A percentile compares a stretch with the other conserved stretches of the same genome.
Evolutionary conservation across 108 stramenopile species (phyloP).

Genomic region (Pelagomonas calceolata): DNA sequence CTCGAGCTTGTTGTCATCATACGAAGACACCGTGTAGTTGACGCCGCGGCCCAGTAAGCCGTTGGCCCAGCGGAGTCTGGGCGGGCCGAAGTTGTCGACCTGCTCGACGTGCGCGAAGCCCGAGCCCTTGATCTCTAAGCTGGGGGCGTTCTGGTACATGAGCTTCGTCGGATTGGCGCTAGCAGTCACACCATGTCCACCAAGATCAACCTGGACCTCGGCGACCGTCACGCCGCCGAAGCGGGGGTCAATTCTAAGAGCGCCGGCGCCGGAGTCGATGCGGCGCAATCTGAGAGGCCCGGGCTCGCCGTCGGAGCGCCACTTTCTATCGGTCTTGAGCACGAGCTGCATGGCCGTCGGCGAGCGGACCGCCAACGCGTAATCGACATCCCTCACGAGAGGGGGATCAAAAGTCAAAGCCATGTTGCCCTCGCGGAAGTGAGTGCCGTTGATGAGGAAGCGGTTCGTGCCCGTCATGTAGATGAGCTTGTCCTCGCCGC

Average conservation of each 20-base stretch:
- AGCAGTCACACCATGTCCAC: constrained; percentile 21
- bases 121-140: background rate
- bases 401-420: constrained; percentile 12
- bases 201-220: constrained; percentile 25
- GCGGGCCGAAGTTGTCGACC: background rate
- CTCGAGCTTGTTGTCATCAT: constrained; percentile 4
- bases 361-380: background rate
- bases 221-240: constrained; percentile 11
- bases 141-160: background rate
- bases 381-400: constrained; percentile 2
- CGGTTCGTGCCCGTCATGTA: background rate
- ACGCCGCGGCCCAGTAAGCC: constrained; percentile 24
- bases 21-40: constrained; percentile 30
- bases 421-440: background rate
- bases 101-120: background rate
- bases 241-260: background rate
- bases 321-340: constrained; percentile 1
- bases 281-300: constrained; percentile 7
- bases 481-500: background rate
- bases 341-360: background rate
- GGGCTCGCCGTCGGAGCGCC: constrained; percentile 6
- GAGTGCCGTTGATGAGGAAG: background rate
- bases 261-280: constrained; percentile 13
- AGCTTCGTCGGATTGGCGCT: background rate
- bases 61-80: constrained; percentile 25